Percentiles rank a stretch among this genome's conserved stretches.
These are phyloP conservation scores for Penicillium sp. DNA, from an alignment of 2,329 filamentous ascomycete genomes.

Conservation along the genomic window DNA sequence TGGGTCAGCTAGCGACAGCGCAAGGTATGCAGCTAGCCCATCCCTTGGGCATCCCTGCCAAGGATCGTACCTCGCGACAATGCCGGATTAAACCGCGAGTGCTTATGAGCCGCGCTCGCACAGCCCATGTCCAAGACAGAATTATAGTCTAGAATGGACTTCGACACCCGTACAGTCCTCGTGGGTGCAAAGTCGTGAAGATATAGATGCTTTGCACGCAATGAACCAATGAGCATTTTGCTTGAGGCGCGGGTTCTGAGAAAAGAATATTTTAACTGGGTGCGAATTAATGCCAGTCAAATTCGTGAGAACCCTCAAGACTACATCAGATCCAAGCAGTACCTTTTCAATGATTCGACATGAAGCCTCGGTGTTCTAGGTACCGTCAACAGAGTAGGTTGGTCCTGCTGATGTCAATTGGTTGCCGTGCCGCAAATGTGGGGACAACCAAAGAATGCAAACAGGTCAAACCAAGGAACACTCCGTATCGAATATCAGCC, in stretches of 20 bases:
- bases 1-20: neutral
- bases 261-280: neutral
- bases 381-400: neutral
- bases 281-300: neutral
- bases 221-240: neutral
- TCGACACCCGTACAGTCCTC: neutral
- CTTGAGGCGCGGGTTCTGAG: neutral
- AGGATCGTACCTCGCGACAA: neutral
- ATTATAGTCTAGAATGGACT: neutral
- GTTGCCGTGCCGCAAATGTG: neutral
- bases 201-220: neutral
- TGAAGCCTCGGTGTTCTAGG: neutral
- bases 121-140: no score
- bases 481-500: neutral
- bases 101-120: neutral
- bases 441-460: neutral
- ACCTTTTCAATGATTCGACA: neutral
- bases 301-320: neutral
- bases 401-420: neutral
- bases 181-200: neutral
- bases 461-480: neutral
- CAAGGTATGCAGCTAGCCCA: slow-evolving; percentile 5
- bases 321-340: no score
- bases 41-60: slow-evolving; percentile 11
- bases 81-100: neutral